Percentiles rank a stretch among this genome's conserved stretches.
phyloP scores from a whole-genome alignment of 2,329 filamentous ascomycete species.

The Calonectria ilicicola region DNA sequence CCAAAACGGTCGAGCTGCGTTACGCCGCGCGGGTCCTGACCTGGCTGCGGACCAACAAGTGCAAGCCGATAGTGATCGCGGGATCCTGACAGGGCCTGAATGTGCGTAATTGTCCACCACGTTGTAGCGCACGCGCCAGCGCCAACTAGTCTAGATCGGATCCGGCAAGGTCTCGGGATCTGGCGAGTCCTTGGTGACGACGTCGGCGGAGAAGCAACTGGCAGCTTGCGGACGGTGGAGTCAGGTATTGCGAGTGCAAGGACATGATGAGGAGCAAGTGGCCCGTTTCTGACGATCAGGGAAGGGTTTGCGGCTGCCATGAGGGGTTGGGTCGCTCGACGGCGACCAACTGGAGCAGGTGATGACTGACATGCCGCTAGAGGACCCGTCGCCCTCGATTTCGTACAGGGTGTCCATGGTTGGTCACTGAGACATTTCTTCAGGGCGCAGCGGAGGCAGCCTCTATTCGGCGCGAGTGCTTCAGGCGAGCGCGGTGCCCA shows the following conservation, averaged over 20 bases:
- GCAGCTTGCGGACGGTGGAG: conserved; percentile 37
- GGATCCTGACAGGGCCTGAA: conserved; percentile 40
- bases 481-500: conserved; percentile 32
- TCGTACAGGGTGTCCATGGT: conserved; percentile 31
- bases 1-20: conserved; percentile 48
- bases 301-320: conserved; percentile 42
- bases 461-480: conserved; percentile 26
- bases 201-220: conserved; percentile 43
- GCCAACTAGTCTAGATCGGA: conserved; percentile 39
- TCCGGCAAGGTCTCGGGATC: conserved; percentile 42
- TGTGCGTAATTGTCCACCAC: conserved; percentile 39
- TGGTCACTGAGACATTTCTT: conserved; percentile 44
- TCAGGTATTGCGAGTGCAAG: conserved; percentile 29
- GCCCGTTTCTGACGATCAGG: conserved; percentile 29
- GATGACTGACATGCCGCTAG: conserved; percentile 41
- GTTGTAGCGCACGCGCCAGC: conserved; percentile 42
- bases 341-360: conserved; percentile 39
- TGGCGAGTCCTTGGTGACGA: conserved; percentile 38
- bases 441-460: conserved; percentile 28
- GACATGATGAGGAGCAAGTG: conserved; percentile 32
- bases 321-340: conserved; percentile 29
- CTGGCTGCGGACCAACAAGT: conserved; percentile 41
- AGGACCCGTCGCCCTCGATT: conserved; percentile 36
- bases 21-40: conserved; percentile 40
- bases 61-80: conserved; percentile 42